phyloP scores from a whole-genome alignment of 208 protist genomes.

The Spongospora subterranea region DNA sequence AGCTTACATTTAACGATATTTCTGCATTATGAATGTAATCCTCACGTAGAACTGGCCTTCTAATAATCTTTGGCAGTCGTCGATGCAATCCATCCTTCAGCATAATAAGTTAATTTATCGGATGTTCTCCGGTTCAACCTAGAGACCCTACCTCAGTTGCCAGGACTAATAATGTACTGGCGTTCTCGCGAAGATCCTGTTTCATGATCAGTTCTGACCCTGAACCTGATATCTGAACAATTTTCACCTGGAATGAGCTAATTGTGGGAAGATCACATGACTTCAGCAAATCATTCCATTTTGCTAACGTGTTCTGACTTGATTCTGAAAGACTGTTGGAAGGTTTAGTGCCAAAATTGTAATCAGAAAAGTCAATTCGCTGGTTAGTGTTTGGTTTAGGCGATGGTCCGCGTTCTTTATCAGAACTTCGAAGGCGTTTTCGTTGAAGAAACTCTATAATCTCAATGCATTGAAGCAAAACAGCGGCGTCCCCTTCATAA shows the following conservation, averaged over 20 bases:
- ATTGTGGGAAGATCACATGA: not conserved
- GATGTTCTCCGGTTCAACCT: too few relatives aligned
- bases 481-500: not conserved
- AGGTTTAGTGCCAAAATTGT: too few relatives aligned
- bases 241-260: not conserved
- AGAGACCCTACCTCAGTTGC: too few relatives aligned
- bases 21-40: not conserved
- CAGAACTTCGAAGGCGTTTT: not conserved
- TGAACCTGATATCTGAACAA: too few relatives aligned
- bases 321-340: too few relatives aligned
- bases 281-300: not conserved
- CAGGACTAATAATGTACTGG: not conserved
- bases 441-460: slow-evolving; percentile 18
- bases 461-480: slow-evolving; percentile 17
- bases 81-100: too few relatives aligned
- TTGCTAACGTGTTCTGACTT: too few relatives aligned
- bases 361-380: too few relatives aligned
- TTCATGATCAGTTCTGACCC: too few relatives aligned
- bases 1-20: not conserved
- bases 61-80: not conserved
- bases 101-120: too few relatives aligned
- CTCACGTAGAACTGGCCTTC: not conserved
- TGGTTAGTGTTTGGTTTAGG: too few relatives aligned
- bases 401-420: too few relatives aligned
- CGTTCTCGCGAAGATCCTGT: slow-evolving; percentile 43